phyloP scores from a whole-genome alignment of 257 asterid species.

The Forsythia suspensa region DNA sequence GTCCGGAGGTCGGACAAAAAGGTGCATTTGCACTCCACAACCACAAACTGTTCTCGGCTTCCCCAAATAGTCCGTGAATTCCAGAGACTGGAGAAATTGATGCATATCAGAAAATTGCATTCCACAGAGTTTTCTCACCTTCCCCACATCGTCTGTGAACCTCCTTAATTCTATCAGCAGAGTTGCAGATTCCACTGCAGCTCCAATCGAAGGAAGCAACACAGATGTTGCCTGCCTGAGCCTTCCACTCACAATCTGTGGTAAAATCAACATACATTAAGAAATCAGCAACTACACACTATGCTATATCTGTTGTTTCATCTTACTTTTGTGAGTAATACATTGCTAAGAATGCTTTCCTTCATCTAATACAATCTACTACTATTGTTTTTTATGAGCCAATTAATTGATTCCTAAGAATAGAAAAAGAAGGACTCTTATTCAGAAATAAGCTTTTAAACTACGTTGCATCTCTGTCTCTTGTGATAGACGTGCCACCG shows the following conservation, averaged over 20 bases:
- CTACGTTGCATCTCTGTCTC: neutral
- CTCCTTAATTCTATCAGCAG: constrained; percentile 23
- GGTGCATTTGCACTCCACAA: neutral
- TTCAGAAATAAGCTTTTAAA: neutral
- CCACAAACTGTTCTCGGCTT: neutral
- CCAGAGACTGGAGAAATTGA: neutral
- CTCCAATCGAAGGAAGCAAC: constrained; percentile 28
- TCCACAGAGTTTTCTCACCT: constrained; percentile 22
- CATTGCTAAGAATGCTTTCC: neutral
- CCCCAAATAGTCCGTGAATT: neutral
- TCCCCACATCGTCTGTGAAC: constrained; percentile 25
- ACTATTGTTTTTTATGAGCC: neutral
- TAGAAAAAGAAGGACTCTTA: neutral
- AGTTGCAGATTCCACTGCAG: constrained; percentile 26
- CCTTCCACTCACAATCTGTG: constrained; percentile 28
- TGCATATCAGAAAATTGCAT: constrained; percentile 3
- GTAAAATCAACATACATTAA: neutral
- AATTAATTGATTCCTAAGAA: neutral
- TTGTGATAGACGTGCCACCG: neutral
- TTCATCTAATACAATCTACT: neutral
- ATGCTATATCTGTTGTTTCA: neutral
- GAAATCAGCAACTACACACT: neutral
- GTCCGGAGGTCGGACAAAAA: neutral
- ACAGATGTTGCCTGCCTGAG: constrained; percentile 27
- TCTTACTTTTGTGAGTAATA: neutral